Evolutionary conservation across 1,284 basidiomycete species (phyloP).

Genomic region (Boletus hoseneyae): DNA sequence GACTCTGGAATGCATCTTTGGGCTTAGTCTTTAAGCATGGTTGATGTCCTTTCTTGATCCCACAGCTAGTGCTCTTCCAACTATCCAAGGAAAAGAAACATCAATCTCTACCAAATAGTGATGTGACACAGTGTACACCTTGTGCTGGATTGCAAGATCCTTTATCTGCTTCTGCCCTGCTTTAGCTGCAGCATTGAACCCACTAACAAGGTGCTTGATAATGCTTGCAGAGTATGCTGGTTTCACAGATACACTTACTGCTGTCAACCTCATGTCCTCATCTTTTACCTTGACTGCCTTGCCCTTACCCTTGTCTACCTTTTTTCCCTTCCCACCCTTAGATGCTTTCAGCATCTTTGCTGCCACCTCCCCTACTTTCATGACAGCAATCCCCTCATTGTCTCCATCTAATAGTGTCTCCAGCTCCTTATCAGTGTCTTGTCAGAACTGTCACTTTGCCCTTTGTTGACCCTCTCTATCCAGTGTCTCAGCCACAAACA

Average conservation of each 20-base stretch:
- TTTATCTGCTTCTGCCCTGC: constrained; percentile 42
- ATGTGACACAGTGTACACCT: constrained; percentile 47
- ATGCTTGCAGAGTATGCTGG: constrained; percentile 59
- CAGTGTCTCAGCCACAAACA: constrained; percentile 58
- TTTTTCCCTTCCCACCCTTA: constrained; percentile 21
- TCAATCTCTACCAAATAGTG: not conserved
- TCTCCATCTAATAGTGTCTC: constrained; percentile 58
- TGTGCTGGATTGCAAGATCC: constrained; percentile 46
- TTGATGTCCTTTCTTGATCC: constrained; percentile 44
- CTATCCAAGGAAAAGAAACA: constrained; percentile 31
- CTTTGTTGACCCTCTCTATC: constrained; percentile 73
- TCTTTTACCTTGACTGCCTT: not conserved
- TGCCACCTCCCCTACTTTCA: constrained; percentile 50
- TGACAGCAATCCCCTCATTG: constrained; percentile 56
- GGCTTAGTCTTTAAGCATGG: constrained; percentile 54
- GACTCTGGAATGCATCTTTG: constrained; percentile 51
- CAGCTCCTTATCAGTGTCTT: constrained; percentile 59
- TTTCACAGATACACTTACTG: constrained; percentile 27
- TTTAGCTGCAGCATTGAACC: constrained; percentile 68
- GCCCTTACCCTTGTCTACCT: constrained; percentile 16
- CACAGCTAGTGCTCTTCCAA: constrained; percentile 45
- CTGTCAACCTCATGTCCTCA: constrained; percentile 9
- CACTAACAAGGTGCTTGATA: constrained; percentile 65
- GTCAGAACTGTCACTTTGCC: constrained; percentile 57
- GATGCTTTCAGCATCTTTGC: constrained; percentile 23